Evolutionary conservation across 768 basidiomycete genomes (phyloP), one percentile per base, ranked within the genome.

Genomic region (Leccinum incarnatum): DNA sequence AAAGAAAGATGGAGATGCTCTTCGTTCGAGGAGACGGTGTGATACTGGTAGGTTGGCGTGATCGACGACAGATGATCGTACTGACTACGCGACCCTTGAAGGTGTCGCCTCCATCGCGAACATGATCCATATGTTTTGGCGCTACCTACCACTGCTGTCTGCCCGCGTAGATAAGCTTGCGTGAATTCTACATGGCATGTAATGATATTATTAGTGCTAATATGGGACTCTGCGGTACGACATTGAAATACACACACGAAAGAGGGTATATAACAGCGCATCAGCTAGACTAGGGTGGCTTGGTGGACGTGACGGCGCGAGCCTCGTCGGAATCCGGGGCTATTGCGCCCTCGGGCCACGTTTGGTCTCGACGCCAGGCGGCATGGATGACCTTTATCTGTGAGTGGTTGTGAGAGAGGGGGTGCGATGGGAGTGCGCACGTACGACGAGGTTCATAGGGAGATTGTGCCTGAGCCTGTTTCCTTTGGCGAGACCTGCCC

Each of bases 1-100:
- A 94, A 75, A 81, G 96, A 67, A 94, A 92, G 73, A 86, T 95
- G 82, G 93, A 96, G 53, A 98, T 99, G 96, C 80, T 99, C 45
- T 99, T 98, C 68, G 95, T 99, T 1, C 80, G 97, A 72, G 96
- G 96, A 53, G 96, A 98, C 72, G 94, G 96, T 56, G 96, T 98
- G 19, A 98, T 98, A 63, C 77, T 98, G 72, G 96, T 97, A 62
- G 61, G 87, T 78, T 25, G 47, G 12, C 19, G 36, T 21, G 53
- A 50, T 36, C 3, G 46, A 50, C 34, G 46, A 45, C 42, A 21
- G 27, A 25, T 23, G 30, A 34, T n/a, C 21, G 19, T 46, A 55
- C 58, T 71, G 57, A 67, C 57, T 56, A n/a, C 30, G 54, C 60
- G 57, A 51, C 40, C 27, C 64, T 42, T 19, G 42, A 36, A 92